These are phyloP conservation scores for Penicillium longicatenatum DNA, from an alignment of 495 filamentous ascomycete genomes.

Conservation along the genomic window DNA sequence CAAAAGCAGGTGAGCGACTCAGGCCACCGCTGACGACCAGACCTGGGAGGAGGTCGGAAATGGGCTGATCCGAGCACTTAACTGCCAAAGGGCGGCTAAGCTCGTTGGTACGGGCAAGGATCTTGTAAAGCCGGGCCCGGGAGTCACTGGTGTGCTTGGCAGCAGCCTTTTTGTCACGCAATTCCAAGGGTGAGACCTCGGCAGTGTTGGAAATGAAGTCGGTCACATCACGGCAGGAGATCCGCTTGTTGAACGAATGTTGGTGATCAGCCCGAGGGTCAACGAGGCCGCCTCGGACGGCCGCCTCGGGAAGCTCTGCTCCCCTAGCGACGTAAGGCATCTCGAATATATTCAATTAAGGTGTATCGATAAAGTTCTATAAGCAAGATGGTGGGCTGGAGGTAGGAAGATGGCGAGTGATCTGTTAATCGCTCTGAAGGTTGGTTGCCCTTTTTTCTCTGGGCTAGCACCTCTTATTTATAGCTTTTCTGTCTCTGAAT, in stretches of 20 bases:
- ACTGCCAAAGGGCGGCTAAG: conserved; percentile 12
- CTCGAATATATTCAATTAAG: not conserved
- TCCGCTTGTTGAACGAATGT: conserved; percentile 15
- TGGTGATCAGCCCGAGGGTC: conserved; percentile 16
- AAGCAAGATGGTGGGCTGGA: no score
- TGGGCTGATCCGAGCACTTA: conserved; percentile 7
- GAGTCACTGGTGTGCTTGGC: conserved; percentile 9
- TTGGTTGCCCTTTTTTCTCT: conserved; percentile 1
- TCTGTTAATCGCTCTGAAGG: not conserved
- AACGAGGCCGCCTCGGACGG: conserved; percentile 10
- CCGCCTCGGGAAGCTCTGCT: conserved; percentile 13
- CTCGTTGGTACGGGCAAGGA: conserved; percentile 16
- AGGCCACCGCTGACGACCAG: conserved; percentile 14
- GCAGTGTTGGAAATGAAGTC: conserved; percentile 18
- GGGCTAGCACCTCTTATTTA: not conserved
- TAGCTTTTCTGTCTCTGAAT: not conserved
- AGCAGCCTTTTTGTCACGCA: conserved; percentile 17
- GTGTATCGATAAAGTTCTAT: no score
- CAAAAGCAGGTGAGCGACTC: conserved; percentile 16
- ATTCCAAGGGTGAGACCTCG: conserved; percentile 13
- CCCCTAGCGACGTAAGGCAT: conserved; percentile 13
- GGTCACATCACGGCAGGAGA: conserved; percentile 13
- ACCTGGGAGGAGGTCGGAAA: conserved; percentile 13
- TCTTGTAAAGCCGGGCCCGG: conserved; percentile 9
- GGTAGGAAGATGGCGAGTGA: not conserved